A percentile compares a stretch with the other conserved stretches of the same genome.
phyloP scores from a whole-genome alignment of 495 filamentous ascomycete genomes.

The Penicilliopsis zonata region DNA sequence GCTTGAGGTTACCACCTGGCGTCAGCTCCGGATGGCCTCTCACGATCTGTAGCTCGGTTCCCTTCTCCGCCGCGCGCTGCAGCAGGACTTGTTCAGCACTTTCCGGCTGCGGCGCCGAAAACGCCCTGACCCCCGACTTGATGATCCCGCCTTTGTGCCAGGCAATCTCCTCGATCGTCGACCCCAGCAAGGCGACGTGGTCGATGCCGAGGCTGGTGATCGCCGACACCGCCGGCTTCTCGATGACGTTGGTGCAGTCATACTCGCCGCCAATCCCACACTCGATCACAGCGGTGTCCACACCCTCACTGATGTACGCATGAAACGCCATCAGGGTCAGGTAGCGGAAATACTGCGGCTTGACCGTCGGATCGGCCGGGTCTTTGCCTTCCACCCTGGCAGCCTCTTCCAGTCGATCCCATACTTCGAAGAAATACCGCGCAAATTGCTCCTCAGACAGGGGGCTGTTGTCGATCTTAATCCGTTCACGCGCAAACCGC shows the following conservation, averaged over 20 bases:
- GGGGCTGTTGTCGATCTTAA: conserved; percentile 66
- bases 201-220: conserved; percentile 88
- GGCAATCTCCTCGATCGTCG: conserved; percentile 81
- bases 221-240: conserved; percentile 56
- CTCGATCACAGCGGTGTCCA: conserved; percentile 79
- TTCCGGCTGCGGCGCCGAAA: conserved; percentile 60
- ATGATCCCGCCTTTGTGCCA: conserved; percentile 97
- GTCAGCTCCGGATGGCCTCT: conserved; percentile 49
- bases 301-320: conserved; percentile 66
- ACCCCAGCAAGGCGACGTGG: conserved; percentile 66
- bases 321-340: conserved; percentile 86
- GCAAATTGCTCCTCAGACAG: conserved; percentile 69
- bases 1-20: conserved; percentile 36
- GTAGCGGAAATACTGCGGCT: conserved; percentile 85
- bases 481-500: conserved; percentile 77
- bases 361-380: conserved; percentile 33
- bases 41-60: conserved; percentile 48
- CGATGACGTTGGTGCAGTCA: conserved; percentile 87
- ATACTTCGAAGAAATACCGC: conserved; percentile 78
- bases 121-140: conserved; percentile 57
- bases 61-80: conserved; percentile 57
- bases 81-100: conserved; percentile 56
- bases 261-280: conserved; percentile 90
- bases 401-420: conserved; percentile 59
- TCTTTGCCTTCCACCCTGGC: conserved; percentile 35